Conservation (phyloP, 225 moss, liverwort and hornwort genomes). For the Bryoerythrophyllum caledonicum region DNA sequence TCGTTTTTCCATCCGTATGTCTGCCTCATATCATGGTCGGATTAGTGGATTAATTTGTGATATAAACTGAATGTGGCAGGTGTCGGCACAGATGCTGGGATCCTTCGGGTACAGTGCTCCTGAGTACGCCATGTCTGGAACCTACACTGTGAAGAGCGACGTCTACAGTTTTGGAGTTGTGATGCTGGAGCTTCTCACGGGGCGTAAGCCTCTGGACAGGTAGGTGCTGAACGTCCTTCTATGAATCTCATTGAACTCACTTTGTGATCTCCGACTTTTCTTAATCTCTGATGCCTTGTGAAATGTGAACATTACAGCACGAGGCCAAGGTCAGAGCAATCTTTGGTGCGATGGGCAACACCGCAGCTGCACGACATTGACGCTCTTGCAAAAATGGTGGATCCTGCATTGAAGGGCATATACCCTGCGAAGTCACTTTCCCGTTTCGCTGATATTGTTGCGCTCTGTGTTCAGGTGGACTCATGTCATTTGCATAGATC, state of each 20-base stretch:
- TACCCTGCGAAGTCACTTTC: slow-evolving; percentile 84
- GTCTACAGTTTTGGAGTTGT: slow-evolving; percentile 73
- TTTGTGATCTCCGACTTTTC: neutral
- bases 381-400: slow-evolving; percentile 77
- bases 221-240: slow-evolving; percentile 31
- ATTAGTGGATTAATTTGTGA: neutral
- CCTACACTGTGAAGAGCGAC: slow-evolving; percentile 56
- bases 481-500: neutral
- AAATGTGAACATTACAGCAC: slow-evolving; percentile 42
- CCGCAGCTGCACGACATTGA: slow-evolving; percentile 86
- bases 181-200: slow-evolving; percentile 65
- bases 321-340: slow-evolving; percentile 72
- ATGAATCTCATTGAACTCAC: neutral
- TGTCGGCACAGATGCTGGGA: slow-evolving; percentile 67
- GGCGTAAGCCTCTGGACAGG: slow-evolving; percentile 59
- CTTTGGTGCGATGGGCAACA: slow-evolving; percentile 81
- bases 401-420: slow-evolving; percentile 73
- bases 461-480: slow-evolving; percentile 78
- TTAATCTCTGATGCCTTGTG: neutral
- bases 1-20: neutral
- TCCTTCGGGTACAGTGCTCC: slow-evolving; percentile 60
- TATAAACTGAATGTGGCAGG: slow-evolving; percentile 31
- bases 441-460: slow-evolving; percentile 77
- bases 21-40: neutral
- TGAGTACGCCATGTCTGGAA: slow-evolving; percentile 59